Evolutionary conservation across 2,329 filamentous ascomycete genomes (phyloP).

Genomic region (Dryadomyces sulphureus): DNA sequence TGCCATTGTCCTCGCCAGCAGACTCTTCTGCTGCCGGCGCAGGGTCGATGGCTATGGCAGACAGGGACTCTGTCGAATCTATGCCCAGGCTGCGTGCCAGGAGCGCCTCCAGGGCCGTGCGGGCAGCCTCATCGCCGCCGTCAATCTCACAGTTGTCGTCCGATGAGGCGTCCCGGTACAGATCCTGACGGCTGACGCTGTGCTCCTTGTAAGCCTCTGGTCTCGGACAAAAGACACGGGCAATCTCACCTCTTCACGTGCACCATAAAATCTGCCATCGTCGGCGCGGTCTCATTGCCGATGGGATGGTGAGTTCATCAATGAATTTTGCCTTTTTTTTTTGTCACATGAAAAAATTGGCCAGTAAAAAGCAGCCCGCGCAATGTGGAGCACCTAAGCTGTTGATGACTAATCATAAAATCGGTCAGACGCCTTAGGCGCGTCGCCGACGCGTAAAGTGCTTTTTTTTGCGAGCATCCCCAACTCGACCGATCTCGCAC

Average conservation of each 20-base stretch:
- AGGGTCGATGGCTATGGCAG: background rate
- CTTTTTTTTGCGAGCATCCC: background rate
- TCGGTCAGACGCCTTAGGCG: background rate
- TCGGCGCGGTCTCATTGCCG: background rate
- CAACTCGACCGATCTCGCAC: no score
- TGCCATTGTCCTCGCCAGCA: background rate
- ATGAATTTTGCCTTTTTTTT: background rate
- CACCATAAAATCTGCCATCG: constrained; percentile 2
- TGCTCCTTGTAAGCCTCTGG: background rate
- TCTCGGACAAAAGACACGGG: background rate
- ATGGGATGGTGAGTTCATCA: background rate
- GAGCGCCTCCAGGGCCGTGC: constrained; percentile 9
- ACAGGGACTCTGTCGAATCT: background rate
- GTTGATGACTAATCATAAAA: background rate
- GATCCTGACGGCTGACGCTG: constrained; percentile 9
- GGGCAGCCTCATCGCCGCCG: background rate
- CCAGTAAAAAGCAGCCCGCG: background rate
- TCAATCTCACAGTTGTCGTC: background rate
- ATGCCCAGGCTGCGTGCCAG: constrained; percentile 6
- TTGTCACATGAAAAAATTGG: background rate
- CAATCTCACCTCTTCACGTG: constrained; percentile 3
- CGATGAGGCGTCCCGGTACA: constrained; percentile 4
- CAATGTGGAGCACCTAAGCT: background rate
- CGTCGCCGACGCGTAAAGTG: constrained; percentile 4
- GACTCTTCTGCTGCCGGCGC: background rate